Evolutionary conservation across 345 rosid genomes (phyloP), one percentile per base, ranked within the genome.

Genomic region (Stellera chamaejasme): DNA sequence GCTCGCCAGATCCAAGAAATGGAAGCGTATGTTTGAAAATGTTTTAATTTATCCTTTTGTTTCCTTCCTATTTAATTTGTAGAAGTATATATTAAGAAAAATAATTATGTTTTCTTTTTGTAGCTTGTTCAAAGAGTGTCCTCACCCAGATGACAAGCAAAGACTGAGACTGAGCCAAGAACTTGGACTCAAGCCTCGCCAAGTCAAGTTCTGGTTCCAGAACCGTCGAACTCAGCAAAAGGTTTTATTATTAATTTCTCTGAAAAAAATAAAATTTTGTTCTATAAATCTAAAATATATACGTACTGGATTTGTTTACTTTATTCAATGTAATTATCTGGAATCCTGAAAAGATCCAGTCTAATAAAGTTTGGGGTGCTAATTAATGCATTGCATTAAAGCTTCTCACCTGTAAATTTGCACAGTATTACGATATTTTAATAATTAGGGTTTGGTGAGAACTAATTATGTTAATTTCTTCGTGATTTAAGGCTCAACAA

Each of bases 181-280:
- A 2, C 86, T 94, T 27, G 95, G 96, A n/a, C 84, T 94, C 19
- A 83, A 83, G 67, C 96, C 99, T 39, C 84, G 94, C 28, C 97
- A 94, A 75, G 96, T 94, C 67, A 94, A 94, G 85, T 94, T 94
- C 62, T 90, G 97, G 99, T 94, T 90, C 74, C 99, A 94, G 76
- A 94, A 90, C 72, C 82, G 91, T 11, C 95, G 99, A 48, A 94
- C 99, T 53, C 99, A 94, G 65, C 75, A 83, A 90, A 94, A 94
- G 97, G 99, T 92, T 15, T 39, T 46, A 36, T 23, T 57, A 11
- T n/a, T n/a, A n/a, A n/a, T 45, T 44, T 43, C 43, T 52, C 25
- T 19, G 23, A 19, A 19, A 19, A 19, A 19, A 19, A 19, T 19
- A 19, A 19, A 19, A 23, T 16, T 39, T n/a, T 27, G 27, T 48